Conservation (phyloP, 2,329 filamentous ascomycete genomes). For the Purpureocillium takamizusanense region DNA sequence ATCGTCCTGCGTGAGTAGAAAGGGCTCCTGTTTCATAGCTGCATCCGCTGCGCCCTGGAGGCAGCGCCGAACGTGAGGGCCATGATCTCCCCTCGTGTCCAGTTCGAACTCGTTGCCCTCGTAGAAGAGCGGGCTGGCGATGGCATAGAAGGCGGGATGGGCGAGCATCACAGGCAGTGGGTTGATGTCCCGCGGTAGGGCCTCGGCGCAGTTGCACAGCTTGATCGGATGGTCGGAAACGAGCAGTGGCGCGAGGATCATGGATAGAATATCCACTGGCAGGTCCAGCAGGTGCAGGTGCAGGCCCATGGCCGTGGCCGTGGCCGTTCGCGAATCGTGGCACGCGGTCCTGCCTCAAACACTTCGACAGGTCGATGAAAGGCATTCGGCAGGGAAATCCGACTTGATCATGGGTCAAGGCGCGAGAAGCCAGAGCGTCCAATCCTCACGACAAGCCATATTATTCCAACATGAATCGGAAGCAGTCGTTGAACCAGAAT, state of each 20-base stretch:
- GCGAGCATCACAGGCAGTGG: conserved; percentile 20
- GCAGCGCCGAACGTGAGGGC: conserved; percentile 15
- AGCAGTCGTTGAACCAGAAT: too few relatives aligned
- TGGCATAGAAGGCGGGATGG: conserved; percentile 21
- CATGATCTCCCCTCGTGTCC: conserved; percentile 17
- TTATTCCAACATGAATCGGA: too few relatives aligned
- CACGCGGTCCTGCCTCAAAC: too few relatives aligned
- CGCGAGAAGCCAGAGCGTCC: too few relatives aligned
- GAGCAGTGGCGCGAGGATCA: conserved; percentile 20
- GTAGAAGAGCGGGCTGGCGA: conserved; percentile 23
- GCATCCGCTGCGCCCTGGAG: conserved; percentile 11
- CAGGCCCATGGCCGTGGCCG: background rate
- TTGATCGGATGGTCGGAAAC: conserved; percentile 12
- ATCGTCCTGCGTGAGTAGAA: too few relatives aligned
- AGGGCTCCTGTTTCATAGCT: background rate
- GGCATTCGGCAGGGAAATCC: too few relatives aligned
- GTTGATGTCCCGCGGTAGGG: conserved; percentile 7
- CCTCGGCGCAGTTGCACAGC: conserved; percentile 18
- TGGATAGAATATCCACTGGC: conserved; percentile 21
- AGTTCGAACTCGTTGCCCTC: conserved; percentile 20
- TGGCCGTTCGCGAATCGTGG: too few relatives aligned
- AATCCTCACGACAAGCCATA: too few relatives aligned
- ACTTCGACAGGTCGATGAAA: too few relatives aligned
- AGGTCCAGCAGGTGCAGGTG: conserved; percentile 23
- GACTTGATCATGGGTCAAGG: too few relatives aligned